Evolutionary conservation across 306 rosid genomes (phyloP), one percentile per base, ranked within the genome.

Genomic region (Pyrus betulifolia): DNA sequence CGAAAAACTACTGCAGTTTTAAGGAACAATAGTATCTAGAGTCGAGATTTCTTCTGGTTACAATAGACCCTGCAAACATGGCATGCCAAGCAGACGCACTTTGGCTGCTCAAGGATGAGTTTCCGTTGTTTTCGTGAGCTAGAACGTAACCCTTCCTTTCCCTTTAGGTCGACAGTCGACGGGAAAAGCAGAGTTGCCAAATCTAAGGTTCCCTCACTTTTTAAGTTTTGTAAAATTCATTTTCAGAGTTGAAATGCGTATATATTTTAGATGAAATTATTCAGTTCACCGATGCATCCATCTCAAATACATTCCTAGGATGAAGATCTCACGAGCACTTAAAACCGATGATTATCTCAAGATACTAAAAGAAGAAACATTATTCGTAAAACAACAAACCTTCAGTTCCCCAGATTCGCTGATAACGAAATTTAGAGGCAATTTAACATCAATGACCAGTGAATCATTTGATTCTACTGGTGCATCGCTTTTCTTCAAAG

Each of bases 391-490:
- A 54, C 70, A 71, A 51, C 79, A 46, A 79, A 96, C 96, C 99
- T 92, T 96, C 67, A 92, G 96, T 77, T 87, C 93, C 55, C 96
- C 96, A 44, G 93, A 86, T 67, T 96, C 99, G 71, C 73, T 88
- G 81, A 96, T 91, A 59, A 96, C 87, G 82, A 96, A 96, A 79
- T 96, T 96, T 72, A 96, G 83, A 61, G 99, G 97, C 61, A 90
- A 35, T 38, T 96, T 88, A 52, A 96, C 99, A 87, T 92, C 98
- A 49, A 88, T 69, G 87, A 91, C 80, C 45, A 84, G 88, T 68
- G 85, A 87, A 64, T 78, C 78, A 70, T 81, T 85, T 64, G 86
- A 69, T 76, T 81, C 93, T 23, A 71, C 76, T 45, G 88, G 80
- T 68, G 87, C 88, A 42, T 85, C 74, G 35, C 70, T 81, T 77